phyloP scores from a whole-genome alignment of 345 rosid species.

The Conringia planisiliqua region DNA sequence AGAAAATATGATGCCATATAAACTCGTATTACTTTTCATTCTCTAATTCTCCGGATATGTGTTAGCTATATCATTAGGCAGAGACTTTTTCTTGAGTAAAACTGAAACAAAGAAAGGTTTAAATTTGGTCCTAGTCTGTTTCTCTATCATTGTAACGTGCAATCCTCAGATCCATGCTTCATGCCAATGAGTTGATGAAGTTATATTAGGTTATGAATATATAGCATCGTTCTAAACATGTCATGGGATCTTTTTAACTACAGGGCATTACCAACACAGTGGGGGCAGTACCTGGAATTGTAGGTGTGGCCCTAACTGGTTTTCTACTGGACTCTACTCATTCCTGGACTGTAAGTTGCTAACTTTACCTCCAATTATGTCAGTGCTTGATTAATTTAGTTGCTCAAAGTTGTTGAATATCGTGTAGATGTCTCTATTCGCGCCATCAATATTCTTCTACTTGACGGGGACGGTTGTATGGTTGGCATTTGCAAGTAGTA shows the following conservation, averaged over 20 bases:
- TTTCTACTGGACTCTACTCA: conserved; percentile 89
- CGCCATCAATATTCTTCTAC: conserved; percentile 92
- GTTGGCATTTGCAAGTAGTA: conserved; percentile 83
- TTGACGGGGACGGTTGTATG: conserved; percentile 83
- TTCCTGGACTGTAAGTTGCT: conserved; percentile 88
- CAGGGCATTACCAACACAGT: conserved; percentile 92
- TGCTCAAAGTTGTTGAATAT: background rate
- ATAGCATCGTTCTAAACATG: background rate
- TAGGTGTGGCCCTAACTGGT: conserved; percentile 93
- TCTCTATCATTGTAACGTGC: background rate
- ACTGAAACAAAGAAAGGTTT: background rate
- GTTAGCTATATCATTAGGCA: background rate
- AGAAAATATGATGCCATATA: background rate
- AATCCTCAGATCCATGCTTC: background rate
- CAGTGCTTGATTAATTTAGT: background rate
- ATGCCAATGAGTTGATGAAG: background rate
- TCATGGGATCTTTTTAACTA: background rate
- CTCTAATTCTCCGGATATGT: background rate
- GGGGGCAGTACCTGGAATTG: conserved; percentile 90
- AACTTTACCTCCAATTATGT: background rate
- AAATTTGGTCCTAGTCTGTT: background rate
- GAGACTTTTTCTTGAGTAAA: background rate
- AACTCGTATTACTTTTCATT: background rate
- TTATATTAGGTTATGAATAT: background rate
- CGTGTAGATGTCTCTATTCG: conserved; percentile 68